These are phyloP conservation scores for Candida labiduridarum DNA, from an alignment of 1,139 yeast genomes.

Conservation along the genomic window DNA sequence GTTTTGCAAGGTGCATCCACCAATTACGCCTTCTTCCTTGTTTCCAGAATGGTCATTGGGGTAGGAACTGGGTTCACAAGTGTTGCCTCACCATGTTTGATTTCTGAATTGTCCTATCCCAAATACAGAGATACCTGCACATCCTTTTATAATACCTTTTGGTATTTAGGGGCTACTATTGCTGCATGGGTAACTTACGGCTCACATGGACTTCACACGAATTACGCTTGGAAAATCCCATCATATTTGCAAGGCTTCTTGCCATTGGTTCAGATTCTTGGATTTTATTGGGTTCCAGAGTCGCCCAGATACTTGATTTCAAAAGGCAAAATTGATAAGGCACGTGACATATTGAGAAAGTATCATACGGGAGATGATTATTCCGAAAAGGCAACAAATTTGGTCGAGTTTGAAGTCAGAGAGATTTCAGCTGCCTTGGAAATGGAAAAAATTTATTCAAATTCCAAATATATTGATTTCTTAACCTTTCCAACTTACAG, in stretches of 20 bases:
- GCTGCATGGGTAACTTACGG: slow-evolving; percentile 61
- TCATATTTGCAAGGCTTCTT: slow-evolving; percentile 46
- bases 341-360: slow-evolving; percentile 43
- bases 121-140: slow-evolving; percentile 51
- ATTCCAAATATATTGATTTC: slow-evolving; percentile 38
- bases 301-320: slow-evolving; percentile 48
- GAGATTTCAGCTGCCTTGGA: slow-evolving; percentile 47
- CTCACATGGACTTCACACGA: slow-evolving; percentile 31
- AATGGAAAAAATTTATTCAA: slow-evolving; percentile 28
- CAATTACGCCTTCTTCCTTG: slow-evolving; percentile 41
- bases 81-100: slow-evolving; percentile 42
- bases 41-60: slow-evolving; percentile 43
- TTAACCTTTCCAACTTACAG: slow-evolving; percentile 38
- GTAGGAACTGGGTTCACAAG: slow-evolving; percentile 39
- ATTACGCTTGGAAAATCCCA: slow-evolving; percentile 48
- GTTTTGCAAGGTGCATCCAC: slow-evolving; percentile 46
- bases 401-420: slow-evolving; percentile 47
- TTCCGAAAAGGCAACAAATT: slow-evolving; percentile 30
- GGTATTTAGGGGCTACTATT: slow-evolving; percentile 55
- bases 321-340: slow-evolving; percentile 37
- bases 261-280: slow-evolving; percentile 29
- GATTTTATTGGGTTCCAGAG: slow-evolving; percentile 44
- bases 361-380: slow-evolving; percentile 41
- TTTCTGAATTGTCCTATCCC: slow-evolving; percentile 49
- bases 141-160: slow-evolving; percentile 49